Conservation (phyloP, 441 rosid genomes). For the Euphorbia corollata region DNA sequence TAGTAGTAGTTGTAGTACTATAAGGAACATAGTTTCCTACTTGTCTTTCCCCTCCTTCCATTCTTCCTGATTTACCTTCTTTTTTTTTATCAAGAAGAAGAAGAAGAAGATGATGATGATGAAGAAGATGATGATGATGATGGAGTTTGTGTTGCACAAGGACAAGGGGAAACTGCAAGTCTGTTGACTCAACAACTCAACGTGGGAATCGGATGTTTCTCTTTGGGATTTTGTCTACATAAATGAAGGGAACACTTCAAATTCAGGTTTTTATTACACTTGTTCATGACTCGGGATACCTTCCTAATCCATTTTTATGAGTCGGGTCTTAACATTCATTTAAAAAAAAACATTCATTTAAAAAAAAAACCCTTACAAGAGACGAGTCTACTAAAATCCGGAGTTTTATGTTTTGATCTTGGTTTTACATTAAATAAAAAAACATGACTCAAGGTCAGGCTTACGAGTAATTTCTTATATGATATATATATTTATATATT, state of each 20-base stretch:
- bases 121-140: background rate
- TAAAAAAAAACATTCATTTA: too few relatives aligned
- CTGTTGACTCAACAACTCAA: constrained; percentile 27
- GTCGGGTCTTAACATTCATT: too few relatives aligned
- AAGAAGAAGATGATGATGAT: background rate
- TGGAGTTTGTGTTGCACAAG: constrained; percentile 19
- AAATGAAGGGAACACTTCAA: background rate
- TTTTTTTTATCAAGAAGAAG: background rate
- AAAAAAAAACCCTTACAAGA: too few relatives aligned
- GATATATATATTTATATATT: too few relatives aligned
- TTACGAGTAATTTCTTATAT: too few relatives aligned
- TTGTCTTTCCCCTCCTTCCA: constrained; percentile 45
- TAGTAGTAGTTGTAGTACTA: constrained; percentile 34
- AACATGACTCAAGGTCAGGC: too few relatives aligned
- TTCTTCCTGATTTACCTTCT: constrained; percentile 2
- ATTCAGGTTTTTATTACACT: too few relatives aligned
- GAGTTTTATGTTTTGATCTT: too few relatives aligned
- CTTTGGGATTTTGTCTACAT: constrained; percentile 9
- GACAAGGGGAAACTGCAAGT: background rate
- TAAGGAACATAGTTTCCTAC: constrained; percentile 39
- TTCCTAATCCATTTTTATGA: too few relatives aligned
- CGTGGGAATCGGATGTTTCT: constrained; percentile 23
- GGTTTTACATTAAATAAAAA: too few relatives aligned
- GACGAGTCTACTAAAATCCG: too few relatives aligned
- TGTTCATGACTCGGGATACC: too few relatives aligned